These are phyloP conservation scores for Tolypocladium amazonense DNA, from an alignment of 2,329 filamentous ascomycete genomes.

Conservation along the genomic window DNA sequence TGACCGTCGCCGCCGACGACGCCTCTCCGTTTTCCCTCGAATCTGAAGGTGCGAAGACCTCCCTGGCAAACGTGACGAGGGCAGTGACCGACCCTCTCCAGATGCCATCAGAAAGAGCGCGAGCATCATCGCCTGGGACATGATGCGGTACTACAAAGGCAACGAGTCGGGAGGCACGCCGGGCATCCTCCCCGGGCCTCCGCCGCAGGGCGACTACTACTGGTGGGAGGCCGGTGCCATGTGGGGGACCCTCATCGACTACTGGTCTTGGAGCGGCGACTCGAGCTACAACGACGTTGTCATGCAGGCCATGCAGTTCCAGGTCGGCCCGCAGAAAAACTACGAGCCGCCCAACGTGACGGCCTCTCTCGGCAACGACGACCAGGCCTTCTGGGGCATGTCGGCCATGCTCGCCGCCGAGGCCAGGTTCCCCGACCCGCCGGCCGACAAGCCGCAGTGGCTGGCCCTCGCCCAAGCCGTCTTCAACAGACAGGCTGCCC, in stretches of 20 bases:
- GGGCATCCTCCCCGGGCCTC: neutral
- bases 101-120: slow-evolving; percentile 4
- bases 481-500: neutral
- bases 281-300: neutral
- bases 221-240: neutral
- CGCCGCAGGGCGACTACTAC: neutral
- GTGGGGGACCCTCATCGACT: neutral
- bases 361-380: neutral
- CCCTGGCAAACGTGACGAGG: neutral
- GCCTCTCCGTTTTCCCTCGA: neutral
- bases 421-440: neutral
- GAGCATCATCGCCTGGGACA: slow-evolving; percentile 3
- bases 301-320: neutral
- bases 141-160: slow-evolving; percentile 5
- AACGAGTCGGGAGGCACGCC: slow-evolving; percentile 2
- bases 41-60: neutral
- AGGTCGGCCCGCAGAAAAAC: neutral
- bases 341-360: neutral
- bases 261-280: neutral
- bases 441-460: neutral
- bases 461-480: neutral
- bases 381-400: neutral
- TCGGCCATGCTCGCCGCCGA: neutral
- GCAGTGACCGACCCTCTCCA: neutral
- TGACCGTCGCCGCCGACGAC: neutral